Percentiles rank a stretch among this genome's conserved stretches.
Evolutionary conservation across 495 filamentous ascomycete species (phyloP).

Genomic region (Penicillium subrubescens): DNA sequence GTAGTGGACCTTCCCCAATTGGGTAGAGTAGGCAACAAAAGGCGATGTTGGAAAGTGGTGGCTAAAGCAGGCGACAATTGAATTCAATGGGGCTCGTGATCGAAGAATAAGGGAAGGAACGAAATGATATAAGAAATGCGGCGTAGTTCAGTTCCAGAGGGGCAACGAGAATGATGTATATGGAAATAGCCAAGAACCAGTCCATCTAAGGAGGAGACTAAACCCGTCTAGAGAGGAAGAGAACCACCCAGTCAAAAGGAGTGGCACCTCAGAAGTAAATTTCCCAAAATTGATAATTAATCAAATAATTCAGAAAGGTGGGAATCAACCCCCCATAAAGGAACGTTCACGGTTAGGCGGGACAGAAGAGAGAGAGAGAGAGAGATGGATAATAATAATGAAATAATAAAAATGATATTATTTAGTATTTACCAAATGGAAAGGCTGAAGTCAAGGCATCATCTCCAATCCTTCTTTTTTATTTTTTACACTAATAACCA

Average conservation of each 20-base stretch:
- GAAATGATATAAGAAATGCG: conserved; percentile 19
- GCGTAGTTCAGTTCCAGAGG: conserved; percentile 15
- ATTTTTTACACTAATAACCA: background rate
- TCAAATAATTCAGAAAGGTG: conserved; percentile 17
- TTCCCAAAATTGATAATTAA: conserved; percentile 5
- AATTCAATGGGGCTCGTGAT: background rate
- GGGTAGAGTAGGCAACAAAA: conserved; percentile 15
- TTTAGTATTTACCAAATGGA: conserved; percentile 7
- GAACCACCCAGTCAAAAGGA: conserved; percentile 9
- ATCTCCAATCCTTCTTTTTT: conserved; percentile 28
- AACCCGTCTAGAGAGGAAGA: conserved; percentile 22
- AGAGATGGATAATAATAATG: conserved; percentile 8
- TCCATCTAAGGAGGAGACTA: conserved; percentile 43
- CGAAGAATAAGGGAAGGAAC: conserved; percentile 7
- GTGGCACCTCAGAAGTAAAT: conserved; percentile 12
- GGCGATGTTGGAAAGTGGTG: background rate
- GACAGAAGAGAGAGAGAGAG: conserved; percentile 19
- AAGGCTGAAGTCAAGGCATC: conserved; percentile 51
- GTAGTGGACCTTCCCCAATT: conserved; percentile 19
- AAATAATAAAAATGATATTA: conserved; percentile 23
- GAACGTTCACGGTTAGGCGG: conserved; percentile 28
- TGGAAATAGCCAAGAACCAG: conserved; percentile 29
- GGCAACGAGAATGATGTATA: conserved; percentile 32
- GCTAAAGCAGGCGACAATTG: background rate
- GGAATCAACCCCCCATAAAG: conserved; percentile 24